Conservation (phyloP, 768 basidiomycete species). For the Collybia nuda region DNA sequence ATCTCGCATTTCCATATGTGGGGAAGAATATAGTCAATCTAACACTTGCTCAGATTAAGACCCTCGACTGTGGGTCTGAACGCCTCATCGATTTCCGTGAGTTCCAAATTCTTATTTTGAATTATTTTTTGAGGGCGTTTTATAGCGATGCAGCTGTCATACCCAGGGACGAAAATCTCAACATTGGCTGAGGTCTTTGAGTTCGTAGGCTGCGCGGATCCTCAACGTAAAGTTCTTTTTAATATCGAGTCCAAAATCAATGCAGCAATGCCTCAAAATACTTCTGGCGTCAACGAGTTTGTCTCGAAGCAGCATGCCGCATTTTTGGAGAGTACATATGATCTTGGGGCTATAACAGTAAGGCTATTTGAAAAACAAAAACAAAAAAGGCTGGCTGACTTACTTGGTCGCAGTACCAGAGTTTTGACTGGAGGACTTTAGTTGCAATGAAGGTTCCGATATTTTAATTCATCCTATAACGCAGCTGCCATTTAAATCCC, state of each 20-base stretch:
- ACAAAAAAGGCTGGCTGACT: neutral
- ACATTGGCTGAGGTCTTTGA: constrained; percentile 75
- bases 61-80: constrained; percentile 76
- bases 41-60: constrained; percentile 77
- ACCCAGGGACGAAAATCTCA: constrained; percentile 69
- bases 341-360: constrained; percentile 59
- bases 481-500: neutral
- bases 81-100: constrained; percentile 59
- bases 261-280: constrained; percentile 49
- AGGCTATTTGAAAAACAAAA: constrained; percentile 19
- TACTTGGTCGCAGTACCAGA: constrained; percentile 59
- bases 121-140: neutral
- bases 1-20: constrained; percentile 73
- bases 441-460: constrained; percentile 63
- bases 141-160: constrained; percentile 61
- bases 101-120: constrained; percentile 15
- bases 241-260: constrained; percentile 83
- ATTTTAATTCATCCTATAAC: neutral
- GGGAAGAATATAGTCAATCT: constrained; percentile 76
- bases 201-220: constrained; percentile 74
- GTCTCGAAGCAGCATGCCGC: constrained; percentile 59
- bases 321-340: constrained; percentile 61
- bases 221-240: constrained; percentile 58
- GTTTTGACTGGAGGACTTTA: constrained; percentile 81
- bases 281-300: constrained; percentile 56